phyloP scores from a whole-genome alignment of 164 flowering plant species.

The Annona squamosa region DNA sequence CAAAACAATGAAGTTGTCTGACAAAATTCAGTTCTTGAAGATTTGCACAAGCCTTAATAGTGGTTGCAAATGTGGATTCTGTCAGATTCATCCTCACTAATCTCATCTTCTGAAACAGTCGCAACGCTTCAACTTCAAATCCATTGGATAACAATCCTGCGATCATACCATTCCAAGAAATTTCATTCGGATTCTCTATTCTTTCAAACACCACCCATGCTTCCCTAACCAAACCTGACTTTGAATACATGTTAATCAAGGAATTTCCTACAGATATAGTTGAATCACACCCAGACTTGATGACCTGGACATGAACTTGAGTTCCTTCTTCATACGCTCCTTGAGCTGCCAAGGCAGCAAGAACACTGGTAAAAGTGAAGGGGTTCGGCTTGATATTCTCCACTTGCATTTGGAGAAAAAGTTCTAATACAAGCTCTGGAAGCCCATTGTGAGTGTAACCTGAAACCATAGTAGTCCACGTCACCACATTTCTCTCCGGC shows the following conservation, averaged over 20 bases:
- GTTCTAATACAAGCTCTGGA: slow-evolving; percentile 27
- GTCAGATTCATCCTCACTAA: slow-evolving; percentile 40
- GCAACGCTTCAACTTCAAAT: slow-evolving; percentile 46
- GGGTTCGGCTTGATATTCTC: slow-evolving; percentile 65
- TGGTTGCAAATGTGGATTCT: slow-evolving; percentile 35
- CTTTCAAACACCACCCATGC: slow-evolving; percentile 51
- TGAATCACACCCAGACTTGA: slow-evolving; percentile 54
- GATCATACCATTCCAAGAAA: slow-evolving; percentile 78
- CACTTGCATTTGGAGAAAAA: slow-evolving; percentile 41
- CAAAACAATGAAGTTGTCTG: slow-evolving; percentile 60
- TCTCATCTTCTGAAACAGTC: slow-evolving; percentile 53
- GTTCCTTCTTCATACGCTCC: slow-evolving; percentile 39
- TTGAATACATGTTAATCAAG: slow-evolving; percentile 66
- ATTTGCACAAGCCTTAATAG: slow-evolving; percentile 53
- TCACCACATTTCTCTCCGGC: slow-evolving; percentile 66
- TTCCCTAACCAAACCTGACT: slow-evolving; percentile 41
- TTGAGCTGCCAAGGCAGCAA: slow-evolving; percentile 53
- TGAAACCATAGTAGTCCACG: slow-evolving; percentile 79
- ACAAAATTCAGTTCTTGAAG: slow-evolving; percentile 44
- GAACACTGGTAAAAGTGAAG: slow-evolving; percentile 55
- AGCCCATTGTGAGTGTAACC: slow-evolving; percentile 54
- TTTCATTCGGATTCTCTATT: slow-evolving; percentile 35
- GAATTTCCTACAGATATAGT: slow-evolving; percentile 55
- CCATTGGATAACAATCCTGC: slow-evolving; percentile 61
- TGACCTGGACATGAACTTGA: slow-evolving; percentile 45